Conservation (phyloP, 106 monocot species). For the Apostasia ramifera region DNA sequence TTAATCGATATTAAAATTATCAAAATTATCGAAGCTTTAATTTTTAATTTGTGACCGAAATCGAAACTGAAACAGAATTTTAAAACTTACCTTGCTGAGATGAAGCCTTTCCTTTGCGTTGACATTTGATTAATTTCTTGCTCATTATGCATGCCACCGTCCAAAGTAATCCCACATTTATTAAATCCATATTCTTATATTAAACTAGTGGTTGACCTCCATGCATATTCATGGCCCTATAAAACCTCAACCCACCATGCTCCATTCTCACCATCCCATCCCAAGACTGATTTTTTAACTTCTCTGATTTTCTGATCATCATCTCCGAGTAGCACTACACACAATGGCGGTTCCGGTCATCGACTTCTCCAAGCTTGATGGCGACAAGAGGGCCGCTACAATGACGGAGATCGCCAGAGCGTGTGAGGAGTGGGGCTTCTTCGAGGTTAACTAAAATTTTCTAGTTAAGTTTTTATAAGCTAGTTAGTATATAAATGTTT, state of each 20-base stretch:
- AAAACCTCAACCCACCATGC: not conserved
- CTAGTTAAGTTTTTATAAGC: too few species aligned
- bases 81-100: not conserved
- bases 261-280: not conserved
- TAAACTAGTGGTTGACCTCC: not conserved
- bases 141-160: too few species aligned
- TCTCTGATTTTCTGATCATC: too few species aligned
- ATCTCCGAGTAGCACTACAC: too few species aligned
- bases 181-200: too few species aligned
- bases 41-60: too few species aligned
- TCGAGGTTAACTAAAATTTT: constrained; percentile 25
- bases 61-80: too few species aligned
- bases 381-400: constrained; percentile 19
- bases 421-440: constrained; percentile 66
- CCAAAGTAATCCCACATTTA: too few species aligned
- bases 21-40: too few species aligned
- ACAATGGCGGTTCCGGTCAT: constrained; percentile 34
- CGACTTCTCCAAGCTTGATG: constrained; percentile 41
- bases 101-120: not conserved
- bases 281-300: too few species aligned
- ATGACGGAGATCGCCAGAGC: constrained; percentile 38
- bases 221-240: not conserved
- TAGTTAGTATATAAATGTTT: too few species aligned
- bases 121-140: not conserved
- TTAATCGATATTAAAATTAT: too few species aligned